These are phyloP conservation scores for Starmera stellimalicola DNA, from an alignment of 1,139 yeast genomes.

Conservation along the genomic window DNA sequence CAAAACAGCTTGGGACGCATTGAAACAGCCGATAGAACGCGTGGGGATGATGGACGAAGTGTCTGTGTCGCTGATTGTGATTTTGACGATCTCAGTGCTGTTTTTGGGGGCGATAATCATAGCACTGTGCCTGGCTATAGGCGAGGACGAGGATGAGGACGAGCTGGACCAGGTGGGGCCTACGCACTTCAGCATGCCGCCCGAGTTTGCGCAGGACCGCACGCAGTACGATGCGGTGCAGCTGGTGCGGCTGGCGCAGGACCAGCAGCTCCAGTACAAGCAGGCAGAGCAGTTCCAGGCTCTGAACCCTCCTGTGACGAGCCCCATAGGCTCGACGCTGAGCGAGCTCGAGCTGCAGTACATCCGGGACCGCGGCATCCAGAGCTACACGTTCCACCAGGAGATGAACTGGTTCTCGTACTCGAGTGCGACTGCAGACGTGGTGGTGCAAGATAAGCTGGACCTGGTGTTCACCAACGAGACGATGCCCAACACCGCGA, in stretches of 20 bases:
- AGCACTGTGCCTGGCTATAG: too few species aligned
- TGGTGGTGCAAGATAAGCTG: constrained; percentile 50
- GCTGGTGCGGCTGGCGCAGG: not conserved
- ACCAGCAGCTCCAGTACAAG: not conserved
- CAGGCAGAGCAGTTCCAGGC: not conserved
- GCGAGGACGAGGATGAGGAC: too few species aligned
- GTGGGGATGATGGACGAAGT: too few species aligned
- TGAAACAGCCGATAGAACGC: too few species aligned
- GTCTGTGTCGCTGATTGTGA: too few species aligned
- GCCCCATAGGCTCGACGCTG: constrained; percentile 30
- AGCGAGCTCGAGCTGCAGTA: constrained; percentile 26
- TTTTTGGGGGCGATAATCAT: too few species aligned
- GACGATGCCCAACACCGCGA: constrained; percentile 31
- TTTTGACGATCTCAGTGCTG: too few species aligned
- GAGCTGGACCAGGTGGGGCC: too few species aligned
- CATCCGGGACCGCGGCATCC: constrained; percentile 40
- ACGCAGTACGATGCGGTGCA: not conserved
- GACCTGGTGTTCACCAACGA: constrained; percentile 42
- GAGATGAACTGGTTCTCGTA: constrained; percentile 6
- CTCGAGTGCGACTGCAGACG: constrained; percentile 20
- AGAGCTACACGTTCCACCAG: constrained; percentile 32
- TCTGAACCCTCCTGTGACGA: constrained; percentile 30
- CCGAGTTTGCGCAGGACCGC: not conserved
- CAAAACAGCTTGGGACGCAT: too few species aligned
- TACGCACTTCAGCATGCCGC: too few species aligned